Evolutionary conservation across 768 basidiomycete genomes (phyloP).

Genomic region (Termitomyces eurrhizus): DNA sequence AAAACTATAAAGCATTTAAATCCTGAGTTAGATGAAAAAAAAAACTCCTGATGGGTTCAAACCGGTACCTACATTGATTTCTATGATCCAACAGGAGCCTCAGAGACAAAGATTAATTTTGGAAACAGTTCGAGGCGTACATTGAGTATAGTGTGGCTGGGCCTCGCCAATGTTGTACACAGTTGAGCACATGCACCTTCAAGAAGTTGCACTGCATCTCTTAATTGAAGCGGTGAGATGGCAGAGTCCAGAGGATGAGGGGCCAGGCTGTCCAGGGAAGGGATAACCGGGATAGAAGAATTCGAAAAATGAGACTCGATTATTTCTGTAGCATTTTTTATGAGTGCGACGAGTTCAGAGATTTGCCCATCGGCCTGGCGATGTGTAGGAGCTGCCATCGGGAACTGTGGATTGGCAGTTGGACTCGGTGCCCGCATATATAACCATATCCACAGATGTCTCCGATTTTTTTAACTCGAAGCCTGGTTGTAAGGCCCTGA

Average conservation of each 20-base stretch:
- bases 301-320: not conserved
- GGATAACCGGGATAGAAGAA: slow-evolving; percentile 10
- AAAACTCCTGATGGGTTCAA: too few species aligned
- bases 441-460: too few species aligned
- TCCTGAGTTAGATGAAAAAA: too few species aligned
- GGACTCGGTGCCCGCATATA: too few species aligned
- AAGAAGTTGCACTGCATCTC: slow-evolving; percentile 21
- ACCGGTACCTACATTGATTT: too few species aligned
- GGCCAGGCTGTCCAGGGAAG: slow-evolving; percentile 18
- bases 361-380: not conserved
- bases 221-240: slow-evolving; percentile 14
- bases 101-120: too few species aligned
- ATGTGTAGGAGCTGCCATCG: not conserved
- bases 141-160: slow-evolving; percentile 21
- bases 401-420: not conserved
- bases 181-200: slow-evolving; percentile 26
- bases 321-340: slow-evolving; percentile 14
- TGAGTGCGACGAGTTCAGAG: slow-evolving; percentile 15
- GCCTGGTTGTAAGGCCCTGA: too few species aligned
- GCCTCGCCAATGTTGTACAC: slow-evolving; percentile 20
- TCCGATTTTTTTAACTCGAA: too few species aligned
- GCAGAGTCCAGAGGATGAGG: slow-evolving; percentile 21
- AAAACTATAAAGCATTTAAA: too few species aligned
- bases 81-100: too few species aligned
- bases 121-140: slow-evolving; percentile 2